phyloP scores from a whole-genome alignment of 2,329 filamentous ascomycete genomes.

The Dactylellina drechsleri region DNA sequence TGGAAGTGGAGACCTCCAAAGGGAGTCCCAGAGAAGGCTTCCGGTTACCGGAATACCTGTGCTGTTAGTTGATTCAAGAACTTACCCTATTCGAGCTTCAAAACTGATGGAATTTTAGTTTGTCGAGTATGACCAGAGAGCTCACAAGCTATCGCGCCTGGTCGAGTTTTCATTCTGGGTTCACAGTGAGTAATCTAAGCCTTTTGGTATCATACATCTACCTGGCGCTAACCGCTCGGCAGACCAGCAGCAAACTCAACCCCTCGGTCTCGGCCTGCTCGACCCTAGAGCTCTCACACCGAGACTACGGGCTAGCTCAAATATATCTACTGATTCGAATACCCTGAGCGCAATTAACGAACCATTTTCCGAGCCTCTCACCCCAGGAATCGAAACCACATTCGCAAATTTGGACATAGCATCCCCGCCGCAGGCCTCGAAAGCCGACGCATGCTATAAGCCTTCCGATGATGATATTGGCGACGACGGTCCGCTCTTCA shows the following conservation, averaged over 20 bases:
- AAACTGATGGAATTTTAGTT: conserved; percentile 68
- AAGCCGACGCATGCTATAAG: conserved; percentile 85
- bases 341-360: conserved; percentile 36
- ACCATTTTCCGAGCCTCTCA: conserved; percentile 55
- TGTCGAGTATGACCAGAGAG: conserved; percentile 94
- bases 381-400: conserved; percentile 55
- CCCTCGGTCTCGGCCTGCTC: conserved; percentile 41
- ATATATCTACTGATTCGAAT: conserved; percentile 51
- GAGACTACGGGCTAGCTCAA: conserved; percentile 40
- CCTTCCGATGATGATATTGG: conserved; percentile 83
- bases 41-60: conserved; percentile 95
- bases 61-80: conserved; percentile 69
- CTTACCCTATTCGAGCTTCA: background rate
- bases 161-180: conserved; percentile 97
- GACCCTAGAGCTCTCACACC: conserved; percentile 40
- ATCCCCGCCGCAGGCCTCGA: conserved; percentile 63
- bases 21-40: conserved; percentile 77
- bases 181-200: conserved; percentile 69
- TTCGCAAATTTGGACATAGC: conserved; percentile 45
- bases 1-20: conserved; percentile 98
- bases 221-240: conserved; percentile 13
- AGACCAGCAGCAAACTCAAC: conserved; percentile 40
- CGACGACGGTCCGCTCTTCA: conserved; percentile 93
- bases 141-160: conserved; percentile 86
- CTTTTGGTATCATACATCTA: no score